phyloP scores from a whole-genome alignment of 2,329 filamentous ascomycete genomes.

The Waltergamsia citrina region DNA sequence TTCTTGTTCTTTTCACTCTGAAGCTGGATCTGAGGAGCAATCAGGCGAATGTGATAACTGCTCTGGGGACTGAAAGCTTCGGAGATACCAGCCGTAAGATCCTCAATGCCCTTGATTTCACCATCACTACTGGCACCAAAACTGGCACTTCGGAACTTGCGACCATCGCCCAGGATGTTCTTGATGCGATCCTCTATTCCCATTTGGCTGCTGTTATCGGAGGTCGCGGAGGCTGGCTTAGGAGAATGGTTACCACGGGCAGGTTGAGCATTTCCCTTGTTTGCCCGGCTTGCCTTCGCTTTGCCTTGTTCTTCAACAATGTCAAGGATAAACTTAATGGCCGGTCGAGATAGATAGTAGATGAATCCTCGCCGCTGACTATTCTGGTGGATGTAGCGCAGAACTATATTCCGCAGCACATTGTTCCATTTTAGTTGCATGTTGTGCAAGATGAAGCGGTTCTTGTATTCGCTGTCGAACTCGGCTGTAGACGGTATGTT shows the following conservation, averaged over 20 bases:
- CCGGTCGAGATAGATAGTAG: conserved; percentile 92
- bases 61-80: conserved; percentile 86
- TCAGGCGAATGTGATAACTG: conserved; percentile 88
- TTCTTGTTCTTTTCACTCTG: conserved; percentile 98
- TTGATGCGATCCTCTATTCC: conserved; percentile 79
- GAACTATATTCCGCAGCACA: conserved; percentile 84
- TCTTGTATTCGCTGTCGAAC: conserved; percentile 91
- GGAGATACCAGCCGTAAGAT: conserved; percentile 67
- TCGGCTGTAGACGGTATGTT: conserved; percentile 66
- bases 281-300: conserved; percentile 49
- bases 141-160: conserved; percentile 55
- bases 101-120: conserved; percentile 37
- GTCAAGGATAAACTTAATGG: conserved; percentile 95
- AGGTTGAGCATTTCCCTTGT: conserved; percentile 2
- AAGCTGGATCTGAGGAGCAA: conserved; percentile 94
- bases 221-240: conserved; percentile 20
- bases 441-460: conserved; percentile 97
- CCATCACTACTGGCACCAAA: conserved; percentile 22
- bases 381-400: conserved; percentile 95
- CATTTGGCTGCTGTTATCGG: conserved; percentile 43
- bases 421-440: conserved; percentile 99
- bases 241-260: conserved; percentile 13
- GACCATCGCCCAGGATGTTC: conserved; percentile 75
- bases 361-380: conserved; percentile 92
- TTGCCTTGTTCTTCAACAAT: conserved; percentile 92